Percentiles rank a stretch among this genome's conserved stretches.
These are phyloP conservation scores for Trichomonascus vanleenenianus DNA, from an alignment of 805 yeast species.

Conservation along the genomic window DNA sequence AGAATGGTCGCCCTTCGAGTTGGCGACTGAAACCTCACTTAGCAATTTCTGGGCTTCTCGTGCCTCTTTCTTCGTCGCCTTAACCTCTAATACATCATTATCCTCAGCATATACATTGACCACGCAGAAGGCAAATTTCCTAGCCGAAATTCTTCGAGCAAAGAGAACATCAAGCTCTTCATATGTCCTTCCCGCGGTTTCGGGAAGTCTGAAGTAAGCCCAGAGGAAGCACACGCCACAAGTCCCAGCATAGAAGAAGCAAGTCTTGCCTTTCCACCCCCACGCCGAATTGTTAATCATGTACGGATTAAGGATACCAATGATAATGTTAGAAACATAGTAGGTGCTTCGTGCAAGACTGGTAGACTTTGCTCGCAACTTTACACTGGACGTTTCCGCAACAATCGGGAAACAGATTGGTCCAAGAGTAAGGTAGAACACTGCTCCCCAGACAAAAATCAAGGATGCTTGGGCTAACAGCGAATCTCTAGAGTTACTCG, in stretches of 20 bases:
- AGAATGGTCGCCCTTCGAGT: no score
- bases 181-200: conserved; percentile 45
- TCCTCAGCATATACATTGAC: no score
- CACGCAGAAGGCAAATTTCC: conserved; percentile 11
- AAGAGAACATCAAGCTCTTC: conserved; percentile 49
- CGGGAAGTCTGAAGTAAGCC: conserved; percentile 46
- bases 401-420: conserved; percentile 35
- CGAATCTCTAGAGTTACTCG: conserved; percentile 13
- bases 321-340: conserved; percentile 25
- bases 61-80: no score
- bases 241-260: conserved; percentile 37
- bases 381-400: conserved; percentile 36
- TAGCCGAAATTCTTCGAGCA: conserved; percentile 21
- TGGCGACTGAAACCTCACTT: no score
- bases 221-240: conserved; percentile 29
- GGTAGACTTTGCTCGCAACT: conserved; percentile 35
- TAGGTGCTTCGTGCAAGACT: conserved; percentile 32
- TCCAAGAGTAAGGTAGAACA: conserved; percentile 37
- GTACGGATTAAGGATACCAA: conserved; percentile 31
- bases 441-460: conserved; percentile 37
- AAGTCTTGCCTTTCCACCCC: conserved; percentile 43
- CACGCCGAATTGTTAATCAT: conserved; percentile 38
- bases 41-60: no score
- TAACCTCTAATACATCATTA: no score
- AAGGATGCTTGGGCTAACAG: conserved; percentile 35